Evolutionary conservation across 768 basidiomycete species (phyloP), one percentile per base, ranked within the genome.

Genomic region (Boletus bicolor): DNA sequence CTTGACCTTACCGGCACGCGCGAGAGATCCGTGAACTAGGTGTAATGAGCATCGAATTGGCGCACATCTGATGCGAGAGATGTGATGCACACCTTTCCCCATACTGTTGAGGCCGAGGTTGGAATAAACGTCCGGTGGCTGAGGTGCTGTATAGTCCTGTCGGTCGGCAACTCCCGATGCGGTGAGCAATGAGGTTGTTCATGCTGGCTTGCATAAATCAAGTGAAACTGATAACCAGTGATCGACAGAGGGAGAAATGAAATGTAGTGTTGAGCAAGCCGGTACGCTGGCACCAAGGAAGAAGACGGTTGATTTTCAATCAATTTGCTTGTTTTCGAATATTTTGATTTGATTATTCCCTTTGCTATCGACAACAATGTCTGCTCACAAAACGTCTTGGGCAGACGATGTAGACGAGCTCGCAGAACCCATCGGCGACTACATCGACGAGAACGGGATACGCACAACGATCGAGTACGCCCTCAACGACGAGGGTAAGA

Each of bases 1-100:
- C 80, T 94, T 97, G 82, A 97, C 96, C 84, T 98, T 97, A 76
- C 95, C 95, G 69, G 94, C 93, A 81, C 94, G 93, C 79, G 93
- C 93, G 78, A 97, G 93, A 74, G 93, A 97, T 74, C 94, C 93
- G 87, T 97, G 93, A 79, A 96, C 94, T 93, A 19, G n/a, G 10
- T 21, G 8, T 28, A 15, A 32, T 8, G 34, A 50, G 21, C 12
- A 44, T 26, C 21, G 34, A 38, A 24, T 26, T 21, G 21, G 41
- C 6, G 4, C 5, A 57, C 30, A 11, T 35, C 42, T 37, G 48
- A 51, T 26, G 26, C 21, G 35, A 44, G 41, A 49, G 21, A 44
- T 19, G 38, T 34, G 30, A 36, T 60, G 61, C 58, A 19, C 57
- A 85, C 85, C 85, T 85, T 86, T 84, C 76, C 84, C 85, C 86